phyloP scores from a whole-genome alignment of 169 alveolate species.

The Eimeria brunetti region DNA sequence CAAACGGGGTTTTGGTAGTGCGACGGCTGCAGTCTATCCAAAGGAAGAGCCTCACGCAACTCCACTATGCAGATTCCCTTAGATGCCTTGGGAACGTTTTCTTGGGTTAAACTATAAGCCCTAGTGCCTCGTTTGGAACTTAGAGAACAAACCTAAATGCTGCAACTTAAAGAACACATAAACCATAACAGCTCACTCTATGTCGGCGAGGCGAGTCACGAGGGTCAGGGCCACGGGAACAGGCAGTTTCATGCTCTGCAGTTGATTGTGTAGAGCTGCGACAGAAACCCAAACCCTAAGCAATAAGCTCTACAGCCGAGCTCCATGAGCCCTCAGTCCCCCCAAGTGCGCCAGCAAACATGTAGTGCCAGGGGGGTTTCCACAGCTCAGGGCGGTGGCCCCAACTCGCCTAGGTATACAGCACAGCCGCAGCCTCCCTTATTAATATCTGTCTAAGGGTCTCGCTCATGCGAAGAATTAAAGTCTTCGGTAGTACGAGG shows the following conservation, averaged over 20 bases:
- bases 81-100: not conserved
- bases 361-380: not conserved
- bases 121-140: not conserved
- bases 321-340: not conserved
- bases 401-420: not conserved
- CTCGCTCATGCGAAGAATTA: not conserved
- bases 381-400: not conserved
- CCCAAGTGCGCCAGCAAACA: not conserved
- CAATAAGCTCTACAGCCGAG: not conserved
- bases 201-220: constrained; percentile 74
- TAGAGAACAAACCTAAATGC: not conserved
- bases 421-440: not conserved
- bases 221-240: constrained; percentile 64
- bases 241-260: constrained; percentile 54
- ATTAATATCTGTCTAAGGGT: not conserved
- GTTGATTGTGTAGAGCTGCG: constrained; percentile 64
- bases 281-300: not conserved
- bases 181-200: constrained; percentile 56
- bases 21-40: not conserved
- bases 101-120: not conserved
- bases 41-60: not conserved
- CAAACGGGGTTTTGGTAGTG: not conserved
- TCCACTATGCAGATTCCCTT: not conserved
- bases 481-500: not conserved
- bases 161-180: no score